Base-by-base conservation (phyloP, 257 asterid species). In the Penstemon barbatus region DNA sequence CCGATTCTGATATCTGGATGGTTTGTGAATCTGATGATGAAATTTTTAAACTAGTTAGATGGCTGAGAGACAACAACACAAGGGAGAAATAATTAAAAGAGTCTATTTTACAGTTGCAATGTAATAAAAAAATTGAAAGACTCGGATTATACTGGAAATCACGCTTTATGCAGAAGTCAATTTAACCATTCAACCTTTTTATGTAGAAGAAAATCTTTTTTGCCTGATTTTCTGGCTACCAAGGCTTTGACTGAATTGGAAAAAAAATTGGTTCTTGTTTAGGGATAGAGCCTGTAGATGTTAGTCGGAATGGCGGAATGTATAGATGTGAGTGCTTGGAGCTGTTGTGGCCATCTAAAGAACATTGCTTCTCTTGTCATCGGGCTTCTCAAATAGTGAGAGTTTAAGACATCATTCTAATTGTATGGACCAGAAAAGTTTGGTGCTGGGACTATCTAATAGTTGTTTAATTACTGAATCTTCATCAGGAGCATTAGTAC, bases 301-400 rank as follows among this genome's bases (percentile, higher is more conserved):
- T 44, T 57, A 65, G 64, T 71, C 74, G 54, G 44, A 74, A 76
- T 64, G 83, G 79, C 57, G 57, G 71, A 72, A 74, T 90, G 77
- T 75, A 70, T 65, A 81, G 99, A 77, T 94, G 99, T 38, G 84
- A 75, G 64, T 94, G 99, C 83, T 84, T 94, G 46, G 97, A 94
- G 78, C 79, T 85, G 45, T 39, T 91, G 62, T 91, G 96, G 96
- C 60, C 84, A 5, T 79, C 87, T 74, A 84, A 84, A 71, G 78
- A 61, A 59, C 99, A 91, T 60, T 94, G 99, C 66, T 57, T 71
- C 37, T 72, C 90, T 38, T 94, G 99, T 72, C 97, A 91, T 71
- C 84, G 48, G 85, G 82, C 58, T 94, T 94, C 74, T 76, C 83
- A 33, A 71, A 74, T 25, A 57, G 60, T 36, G 88, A 80, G 75